Base-by-base conservation (phyloP, 2,329 filamentous ascomycete species). In the Simplicillium aogashimaense region DNA sequence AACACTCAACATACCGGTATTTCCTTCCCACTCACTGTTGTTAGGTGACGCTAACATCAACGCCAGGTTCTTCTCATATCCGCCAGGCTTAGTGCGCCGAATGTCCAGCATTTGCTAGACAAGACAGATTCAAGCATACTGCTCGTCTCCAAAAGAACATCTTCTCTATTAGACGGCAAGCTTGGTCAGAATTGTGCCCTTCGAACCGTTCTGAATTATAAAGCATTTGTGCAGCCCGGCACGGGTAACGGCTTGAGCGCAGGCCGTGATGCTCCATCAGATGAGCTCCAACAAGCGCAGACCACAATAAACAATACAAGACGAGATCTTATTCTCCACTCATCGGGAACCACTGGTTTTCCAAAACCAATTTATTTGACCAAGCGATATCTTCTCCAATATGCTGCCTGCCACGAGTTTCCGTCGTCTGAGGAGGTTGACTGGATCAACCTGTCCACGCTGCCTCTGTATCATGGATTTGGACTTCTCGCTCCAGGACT, bases 401-500 rank as follows among this genome's bases (percentile, higher is more conserved):
- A 51, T 38, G 52, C 52, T 4, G 50, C 48, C n/a, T 57, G 55
- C 36, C 53, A 56, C 39, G 34, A 45, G n/a, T 52, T 57, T 16
- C 25, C 36, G 3, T 11, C 16, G 0, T 25, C 20, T 25, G 40
- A 49, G n/a, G 36, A 45, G 3, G 34, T 39, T 9, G 40, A 43
- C 34, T 50, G 49, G 42, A 29, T 43, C 3, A 58, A 55, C 35
- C 38, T 58, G 3, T 57, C 56, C 6, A 60, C 57, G 1, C 38
- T 59, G 5, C 56, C 58, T 5, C 38, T 60, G 0, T 60, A 56
- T 36, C 57, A 60, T 37, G 54, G 53, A 1, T 58, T 58, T 40
- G 55, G 55, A 2, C 43, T 55, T 11, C 25, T 57, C 1, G 50
- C 55, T 1, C 55, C 54, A 8, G 49, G 48, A 28, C 50, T 58